phyloP scores from a whole-genome alignment of 768 basidiomycete species.

The Phaffia tasmanica region DNA sequence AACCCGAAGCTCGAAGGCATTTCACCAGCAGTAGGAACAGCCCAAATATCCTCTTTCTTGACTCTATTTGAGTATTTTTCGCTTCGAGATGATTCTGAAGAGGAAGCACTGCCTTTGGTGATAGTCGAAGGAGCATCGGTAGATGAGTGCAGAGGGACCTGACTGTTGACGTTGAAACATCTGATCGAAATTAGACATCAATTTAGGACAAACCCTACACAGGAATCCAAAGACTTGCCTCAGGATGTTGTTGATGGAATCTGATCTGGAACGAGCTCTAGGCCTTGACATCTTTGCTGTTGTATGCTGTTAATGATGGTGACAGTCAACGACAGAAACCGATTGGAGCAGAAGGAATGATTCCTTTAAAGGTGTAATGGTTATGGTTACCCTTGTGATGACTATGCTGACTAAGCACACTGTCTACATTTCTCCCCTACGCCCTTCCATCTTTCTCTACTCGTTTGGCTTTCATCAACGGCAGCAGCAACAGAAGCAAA shows the following conservation, averaged over 20 bases:
- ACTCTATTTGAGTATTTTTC: neutral
- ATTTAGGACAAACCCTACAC: no score
- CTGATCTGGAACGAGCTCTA: constrained; percentile 1
- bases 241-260: neutral
- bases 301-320: neutral
- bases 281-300: neutral
- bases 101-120: neutral
- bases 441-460: no score
- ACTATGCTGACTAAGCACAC: no score
- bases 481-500: no score
- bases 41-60: constrained; percentile 18
- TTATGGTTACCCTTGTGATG: no score
- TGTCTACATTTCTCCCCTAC: no score
- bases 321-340: no score
- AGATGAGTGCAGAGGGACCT: neutral
- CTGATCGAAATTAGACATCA: neutral
- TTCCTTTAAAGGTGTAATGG: no score
- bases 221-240: neutral
- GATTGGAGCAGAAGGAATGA: no score
- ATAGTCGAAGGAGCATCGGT: neutral
- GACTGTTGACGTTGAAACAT: neutral
- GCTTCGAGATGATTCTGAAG: neutral
- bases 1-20: constrained; percentile 39
- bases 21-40: constrained; percentile 22
- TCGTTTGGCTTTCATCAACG: no score